Conservation (phyloP, 257 asterid genomes). For the Asclepias syriaca region DNA sequence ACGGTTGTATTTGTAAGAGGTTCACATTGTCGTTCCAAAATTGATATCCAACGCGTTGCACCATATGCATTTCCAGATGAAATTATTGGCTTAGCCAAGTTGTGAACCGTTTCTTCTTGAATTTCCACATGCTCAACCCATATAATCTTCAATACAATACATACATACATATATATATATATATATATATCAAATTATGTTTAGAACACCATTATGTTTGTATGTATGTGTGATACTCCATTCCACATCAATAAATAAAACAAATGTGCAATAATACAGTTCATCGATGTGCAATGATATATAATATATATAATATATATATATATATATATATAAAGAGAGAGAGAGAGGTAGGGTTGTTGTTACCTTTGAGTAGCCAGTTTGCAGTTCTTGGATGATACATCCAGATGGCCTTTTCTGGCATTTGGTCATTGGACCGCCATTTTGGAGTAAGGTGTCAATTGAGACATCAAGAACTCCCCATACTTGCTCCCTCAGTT, state of each 20-base stretch:
- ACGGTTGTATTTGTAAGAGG: constrained; percentile 20
- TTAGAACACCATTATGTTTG: too few species aligned
- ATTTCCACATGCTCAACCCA: constrained; percentile 62
- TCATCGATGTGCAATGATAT: too few species aligned
- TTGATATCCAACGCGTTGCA: constrained; percentile 51
- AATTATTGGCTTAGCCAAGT: constrained; percentile 39
- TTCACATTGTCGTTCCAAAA: constrained; percentile 41
- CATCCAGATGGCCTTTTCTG: constrained; percentile 63
- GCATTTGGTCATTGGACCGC: constrained; percentile 11
- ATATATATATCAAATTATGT: too few species aligned
- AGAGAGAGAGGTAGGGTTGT: too few species aligned
- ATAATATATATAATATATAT: too few species aligned
- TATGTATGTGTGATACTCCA: too few species aligned
- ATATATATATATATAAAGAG: too few species aligned
- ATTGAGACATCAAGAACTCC: constrained; percentile 50
- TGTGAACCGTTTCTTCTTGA: constrained; percentile 24
- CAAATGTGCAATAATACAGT: too few species aligned
- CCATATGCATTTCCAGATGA: constrained; percentile 54
- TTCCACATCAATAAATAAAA: too few species aligned
- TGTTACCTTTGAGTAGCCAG: constrained; percentile 44
- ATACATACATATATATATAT: too few species aligned
- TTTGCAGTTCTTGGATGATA: constrained; percentile 35
- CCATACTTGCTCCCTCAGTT: constrained; percentile 32
- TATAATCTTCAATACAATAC: constrained; percentile 21
- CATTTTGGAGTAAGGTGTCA: constrained; percentile 17